phyloP scores from a whole-genome alignment of 1,284 basidiomycete genomes.

The Salmacisia buchloeana region DNA sequence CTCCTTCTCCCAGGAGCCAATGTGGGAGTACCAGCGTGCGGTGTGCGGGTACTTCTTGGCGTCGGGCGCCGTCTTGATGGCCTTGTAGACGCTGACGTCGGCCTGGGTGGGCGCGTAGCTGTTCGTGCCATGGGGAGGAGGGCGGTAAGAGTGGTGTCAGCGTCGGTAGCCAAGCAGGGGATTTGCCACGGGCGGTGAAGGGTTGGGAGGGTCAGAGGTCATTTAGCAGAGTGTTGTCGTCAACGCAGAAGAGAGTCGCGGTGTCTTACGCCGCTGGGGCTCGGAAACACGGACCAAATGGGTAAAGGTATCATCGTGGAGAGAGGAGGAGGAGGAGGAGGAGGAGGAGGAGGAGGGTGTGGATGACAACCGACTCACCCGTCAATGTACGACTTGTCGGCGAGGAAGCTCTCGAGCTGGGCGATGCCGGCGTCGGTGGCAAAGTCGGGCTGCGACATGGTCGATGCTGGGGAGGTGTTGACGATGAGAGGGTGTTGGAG shows the following conservation, averaged over 20 bases:
- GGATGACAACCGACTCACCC: slow-evolving; percentile 34
- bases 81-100: slow-evolving; percentile 87
- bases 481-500: background rate
- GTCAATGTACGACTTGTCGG: slow-evolving; percentile 47
- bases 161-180: background rate
- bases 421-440: slow-evolving; percentile 34
- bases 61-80: slow-evolving; percentile 61
- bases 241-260: slow-evolving; percentile 47
- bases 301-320: slow-evolving; percentile 42
- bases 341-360: background rate
- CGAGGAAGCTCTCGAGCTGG: slow-evolving; percentile 42
- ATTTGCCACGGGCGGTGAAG: background rate
- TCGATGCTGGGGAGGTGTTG: slow-evolving; percentile 3
- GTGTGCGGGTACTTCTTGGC: slow-evolving; percentile 66
- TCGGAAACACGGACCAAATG: slow-evolving; percentile 52
- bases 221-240: slow-evolving; percentile 46
- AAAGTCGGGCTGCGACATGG: slow-evolving; percentile 50
- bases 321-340: background rate
- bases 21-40: slow-evolving; percentile 77
- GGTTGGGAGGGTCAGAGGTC: slow-evolving; percentile 31
- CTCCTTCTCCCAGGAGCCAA: slow-evolving; percentile 45
- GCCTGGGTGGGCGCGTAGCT: slow-evolving; percentile 94
- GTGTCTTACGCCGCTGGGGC: slow-evolving; percentile 51
- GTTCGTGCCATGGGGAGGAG: slow-evolving; percentile 11
- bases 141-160: background rate